phyloP scores from a whole-genome alignment of 768 basidiomycete species.

The Lentinula aciculospora region DNA sequence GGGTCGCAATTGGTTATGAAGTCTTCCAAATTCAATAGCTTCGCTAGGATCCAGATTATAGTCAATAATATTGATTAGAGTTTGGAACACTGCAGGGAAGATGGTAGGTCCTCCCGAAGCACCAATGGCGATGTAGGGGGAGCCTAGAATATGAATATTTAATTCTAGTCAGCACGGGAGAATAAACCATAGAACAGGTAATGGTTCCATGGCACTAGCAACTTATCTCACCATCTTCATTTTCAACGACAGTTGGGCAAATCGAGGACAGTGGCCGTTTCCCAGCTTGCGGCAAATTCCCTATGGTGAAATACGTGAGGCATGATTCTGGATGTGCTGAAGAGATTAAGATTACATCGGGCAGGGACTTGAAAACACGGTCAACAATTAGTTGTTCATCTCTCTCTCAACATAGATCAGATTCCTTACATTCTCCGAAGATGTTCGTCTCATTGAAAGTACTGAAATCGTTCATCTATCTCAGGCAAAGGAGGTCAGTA shows the following conservation, averaged over 20 bases:
- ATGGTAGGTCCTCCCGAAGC: slow-evolving; percentile 66
- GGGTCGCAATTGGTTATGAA: slow-evolving; percentile 88
- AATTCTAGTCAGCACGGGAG: background rate
- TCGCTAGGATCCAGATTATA: slow-evolving; percentile 63
- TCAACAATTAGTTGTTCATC: too few species aligned
- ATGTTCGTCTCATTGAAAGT: slow-evolving; percentile 75
- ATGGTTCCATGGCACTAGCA: too few species aligned
- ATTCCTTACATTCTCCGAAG: slow-evolving; percentile 65
- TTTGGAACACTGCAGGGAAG: slow-evolving; percentile 54
- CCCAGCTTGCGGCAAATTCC: slow-evolving; percentile 60
- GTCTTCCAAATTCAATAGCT: slow-evolving; percentile 79
- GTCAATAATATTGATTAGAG: slow-evolving; percentile 45
- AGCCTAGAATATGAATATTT: slow-evolving; percentile 4
- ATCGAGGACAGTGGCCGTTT: slow-evolving; percentile 73
- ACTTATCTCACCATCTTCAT: slow-evolving; percentile 33
- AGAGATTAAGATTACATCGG: background rate
- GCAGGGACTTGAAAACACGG: background rate
- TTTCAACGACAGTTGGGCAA: slow-evolving; percentile 52
- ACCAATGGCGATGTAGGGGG: slow-evolving; percentile 52
- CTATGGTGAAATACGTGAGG: slow-evolving; percentile 19
- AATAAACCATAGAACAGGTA: too few species aligned
- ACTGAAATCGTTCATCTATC: slow-evolving; percentile 88
- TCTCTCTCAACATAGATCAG: too few species aligned
- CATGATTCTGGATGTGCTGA: background rate
- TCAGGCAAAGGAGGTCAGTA: background rate